Evolutionary conservation across 805 yeast genomes (phyloP), one percentile per base, ranked within the genome.

Genomic region (Teunomyces atbi): DNA sequence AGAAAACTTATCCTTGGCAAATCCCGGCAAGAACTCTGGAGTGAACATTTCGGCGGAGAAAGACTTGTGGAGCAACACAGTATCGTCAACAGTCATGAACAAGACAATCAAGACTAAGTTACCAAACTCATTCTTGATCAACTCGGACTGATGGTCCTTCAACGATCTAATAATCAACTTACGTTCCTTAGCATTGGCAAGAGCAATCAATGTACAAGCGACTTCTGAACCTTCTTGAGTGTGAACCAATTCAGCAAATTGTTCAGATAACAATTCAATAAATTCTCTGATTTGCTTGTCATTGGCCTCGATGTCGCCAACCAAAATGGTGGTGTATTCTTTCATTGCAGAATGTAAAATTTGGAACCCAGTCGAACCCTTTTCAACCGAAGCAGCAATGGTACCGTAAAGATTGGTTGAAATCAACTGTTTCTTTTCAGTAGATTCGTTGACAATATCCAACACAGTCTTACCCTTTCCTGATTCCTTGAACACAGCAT

Each of bases 311-410:
- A 68, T 44, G 45, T 71, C 74, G 39, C 77, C 81, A 50, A 81
- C 81, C 52, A 89, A 81, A 49, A 89, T 84, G 51, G 83, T 79
- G 41, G 82, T 79, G 59, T 86, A 89, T 65, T 92, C 97, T 62
- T 78, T 84, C 96, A 92, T 89, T 43, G 96, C 97, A 32, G 97
- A 96, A 66, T 92, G 98, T 63, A 92, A 79, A 54, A 92, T 86
- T 65, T 90, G 96, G 77, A 92, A 92, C 33, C 98, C 98, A 20
- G 96, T 86, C 2, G 97, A 89, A 5, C 98, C 98, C 68, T 92
- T 92, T 64, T 86, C 92, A 41, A 92, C 94, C 5, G 97, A 86
- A 2, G 96, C 91, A 29, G 85, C 82, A 51, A 92, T 89, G 7
- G 96, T 89, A 49, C 88, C 89, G 52, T 74, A 74, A 64, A 92